A percentile compares a stretch with the other conserved stretches of the same genome.
Conservation (phyloP, 352 stramenopile genomes). For the Globisporangium emineosum region DNA sequence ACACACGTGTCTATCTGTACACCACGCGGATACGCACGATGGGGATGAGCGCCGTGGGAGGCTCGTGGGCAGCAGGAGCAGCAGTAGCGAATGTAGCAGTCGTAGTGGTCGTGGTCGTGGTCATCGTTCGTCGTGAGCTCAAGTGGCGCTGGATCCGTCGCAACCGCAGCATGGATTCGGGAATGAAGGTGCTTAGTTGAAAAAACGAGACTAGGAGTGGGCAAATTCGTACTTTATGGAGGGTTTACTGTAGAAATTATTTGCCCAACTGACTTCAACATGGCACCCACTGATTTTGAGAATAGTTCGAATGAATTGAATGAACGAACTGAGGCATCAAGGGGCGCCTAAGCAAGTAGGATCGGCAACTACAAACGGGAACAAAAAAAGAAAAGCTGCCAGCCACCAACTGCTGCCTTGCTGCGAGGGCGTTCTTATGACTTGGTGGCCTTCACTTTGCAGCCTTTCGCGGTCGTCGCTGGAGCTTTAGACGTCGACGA, state of each 20-base stretch:
- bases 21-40: constrained; percentile 17
- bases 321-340: too few species aligned
- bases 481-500: background rate
- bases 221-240: background rate
- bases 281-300: background rate
- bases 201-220: too few species aligned
- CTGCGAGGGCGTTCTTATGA: background rate
- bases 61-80: background rate
- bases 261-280: background rate
- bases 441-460: background rate
- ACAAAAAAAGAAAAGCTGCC: background rate
- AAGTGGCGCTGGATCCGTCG: constrained; percentile 4
- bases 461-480: background rate
- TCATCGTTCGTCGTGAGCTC: constrained; percentile 6
- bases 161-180: background rate
- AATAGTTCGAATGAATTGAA: too few species aligned
- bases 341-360: too few species aligned
- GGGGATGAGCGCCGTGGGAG: constrained; percentile 29
- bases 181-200: background rate
- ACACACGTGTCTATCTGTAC: background rate
- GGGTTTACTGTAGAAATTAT: background rate
- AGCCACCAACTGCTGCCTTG: background rate
- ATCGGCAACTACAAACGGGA: too few species aligned
- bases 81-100: background rate
- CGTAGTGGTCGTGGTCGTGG: background rate